Base-by-base conservation (phyloP, 192 early-diverging fungal species). In the Jimgerdemannia lactiflua region DNA sequence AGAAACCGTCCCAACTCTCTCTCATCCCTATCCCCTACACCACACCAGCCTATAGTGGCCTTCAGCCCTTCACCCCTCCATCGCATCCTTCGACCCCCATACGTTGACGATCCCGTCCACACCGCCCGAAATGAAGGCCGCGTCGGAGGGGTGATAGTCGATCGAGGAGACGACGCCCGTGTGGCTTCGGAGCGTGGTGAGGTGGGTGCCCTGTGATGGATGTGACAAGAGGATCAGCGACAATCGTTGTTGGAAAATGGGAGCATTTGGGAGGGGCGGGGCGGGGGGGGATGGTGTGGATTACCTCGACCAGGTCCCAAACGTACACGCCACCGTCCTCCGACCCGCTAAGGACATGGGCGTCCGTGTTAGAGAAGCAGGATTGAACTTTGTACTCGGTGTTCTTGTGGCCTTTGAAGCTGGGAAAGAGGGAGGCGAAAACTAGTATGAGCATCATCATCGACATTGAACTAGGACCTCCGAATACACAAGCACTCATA, bases 291-390 rank as follows among this genome's bases (percentile, higher is more conserved):
- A n/a, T n/a, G n/a, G n/a, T n/a, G n/a, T n/a, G n/a, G n/a, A n/a
- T 78, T 70, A 85, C 88, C 67, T 91, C 92, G 11, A 94, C 81
- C 29, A 95, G 78, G 82, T 96, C 92, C 96, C 96, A 99, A 49
- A 95, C 85, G 78, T 91, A 91, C 4, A 98, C 91, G 44, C 80
- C 83, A 9, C 96, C 95, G 77, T 98, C 95, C 77, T 99, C 96
- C 64, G 93, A 95, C 2, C 97, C 97, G 71, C 92, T 92, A 14
- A 95, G 85, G 2, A 95, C 92, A 76, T 90, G 73, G 3, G 89
- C 85, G 73, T 94, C 94, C 59, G 86, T 89, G 70, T 89, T 88
- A 11, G 88, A 85, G 6, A 97, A 79, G 54, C 89, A 86, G 43
- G 93, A 92, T 18, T 85, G 87, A 41, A 97, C 83, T 42, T 93